Percentiles rank a stretch among this genome's conserved stretches.
Evolutionary conservation across 345 rosid species (phyloP).

Genomic region (Corymbia maculata): DNA sequence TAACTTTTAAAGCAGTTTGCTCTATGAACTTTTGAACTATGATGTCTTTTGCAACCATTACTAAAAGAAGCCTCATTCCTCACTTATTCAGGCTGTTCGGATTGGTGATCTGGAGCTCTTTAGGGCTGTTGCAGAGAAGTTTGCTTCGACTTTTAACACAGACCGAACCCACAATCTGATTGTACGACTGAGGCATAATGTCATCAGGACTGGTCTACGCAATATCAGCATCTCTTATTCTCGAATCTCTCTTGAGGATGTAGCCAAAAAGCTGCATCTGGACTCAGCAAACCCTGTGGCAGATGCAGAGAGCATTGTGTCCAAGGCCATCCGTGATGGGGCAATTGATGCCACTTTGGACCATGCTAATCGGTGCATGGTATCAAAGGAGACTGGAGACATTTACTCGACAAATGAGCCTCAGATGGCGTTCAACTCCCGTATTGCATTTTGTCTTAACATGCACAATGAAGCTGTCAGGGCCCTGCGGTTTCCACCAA

Average conservation of each 20-base stretch:
- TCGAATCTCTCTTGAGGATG: constrained; percentile 52
- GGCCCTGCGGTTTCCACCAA: constrained; percentile 67
- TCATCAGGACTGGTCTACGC: constrained; percentile 74
- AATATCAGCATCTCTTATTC: constrained; percentile 75
- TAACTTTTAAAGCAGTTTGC: not conserved
- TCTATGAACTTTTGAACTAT: not conserved
- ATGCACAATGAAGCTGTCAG: constrained; percentile 86
- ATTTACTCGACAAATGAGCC: constrained; percentile 86
- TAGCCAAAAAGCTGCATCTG: constrained; percentile 47
- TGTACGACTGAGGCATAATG: constrained; percentile 73
- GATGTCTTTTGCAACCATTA: not conserved
- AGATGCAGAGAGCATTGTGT: constrained; percentile 76
- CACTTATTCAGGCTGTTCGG: constrained; percentile 55
- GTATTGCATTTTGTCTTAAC: constrained; percentile 79
- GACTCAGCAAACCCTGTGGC: constrained; percentile 64
- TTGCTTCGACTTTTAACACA: constrained; percentile 38
- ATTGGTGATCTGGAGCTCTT: constrained; percentile 93
- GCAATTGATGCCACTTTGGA: constrained; percentile 83
- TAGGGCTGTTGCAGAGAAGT: constrained; percentile 58
- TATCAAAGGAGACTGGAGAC: constrained; percentile 83
- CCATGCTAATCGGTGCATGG: constrained; percentile 61
- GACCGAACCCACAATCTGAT: constrained; percentile 69
- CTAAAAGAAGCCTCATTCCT: not conserved
- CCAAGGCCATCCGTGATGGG: constrained; percentile 84
- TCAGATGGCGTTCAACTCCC: constrained; percentile 79